Percentiles rank a stretch among this genome's conserved stretches.
Evolutionary conservation across 2,329 filamentous ascomycete species (phyloP).

Genomic region (Graphilbum sp.): DNA sequence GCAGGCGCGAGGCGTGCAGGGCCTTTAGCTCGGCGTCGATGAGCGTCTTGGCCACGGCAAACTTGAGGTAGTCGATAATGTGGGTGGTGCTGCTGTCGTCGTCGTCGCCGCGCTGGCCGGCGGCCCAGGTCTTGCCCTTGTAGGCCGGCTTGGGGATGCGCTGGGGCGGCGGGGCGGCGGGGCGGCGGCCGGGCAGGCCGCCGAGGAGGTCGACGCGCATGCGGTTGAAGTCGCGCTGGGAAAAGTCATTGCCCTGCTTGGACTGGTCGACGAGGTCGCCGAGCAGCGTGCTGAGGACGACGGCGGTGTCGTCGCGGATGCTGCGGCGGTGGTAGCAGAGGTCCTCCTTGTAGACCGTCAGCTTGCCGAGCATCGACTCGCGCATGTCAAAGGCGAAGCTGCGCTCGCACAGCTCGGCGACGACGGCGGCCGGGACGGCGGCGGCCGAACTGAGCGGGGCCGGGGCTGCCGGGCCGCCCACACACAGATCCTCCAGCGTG

Average conservation of each 20-base stretch:
- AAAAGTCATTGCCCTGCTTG: constrained; percentile 38
- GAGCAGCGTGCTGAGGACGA: constrained; percentile 33
- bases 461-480: neutral
- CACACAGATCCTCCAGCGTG: constrained; percentile 20
- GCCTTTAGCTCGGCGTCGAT: constrained; percentile 21
- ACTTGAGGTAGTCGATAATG: constrained; percentile 48
- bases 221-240: constrained; percentile 20
- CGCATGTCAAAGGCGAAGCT: constrained; percentile 43
- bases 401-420: constrained; percentile 30
- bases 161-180: constrained; percentile 7
- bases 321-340: constrained; percentile 42
- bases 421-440: constrained; percentile 1
- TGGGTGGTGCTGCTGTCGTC: no score
- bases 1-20: constrained; percentile 14
- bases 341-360: constrained; percentile 47
- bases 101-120: constrained; percentile 14
- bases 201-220: constrained; percentile 13
- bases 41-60: constrained; percentile 27
- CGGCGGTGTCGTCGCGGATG: constrained; percentile 26
- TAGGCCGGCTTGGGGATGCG: constrained; percentile 25
- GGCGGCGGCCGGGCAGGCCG: constrained; percentile 8
- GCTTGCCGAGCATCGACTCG: constrained; percentile 41
- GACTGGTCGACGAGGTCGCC: constrained; percentile 39
- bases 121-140: constrained; percentile 18
- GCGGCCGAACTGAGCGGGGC: neutral